Evolutionary conservation across 2,329 filamentous ascomycete species (phyloP).

Genomic region (Aspergillus flavus): DNA sequence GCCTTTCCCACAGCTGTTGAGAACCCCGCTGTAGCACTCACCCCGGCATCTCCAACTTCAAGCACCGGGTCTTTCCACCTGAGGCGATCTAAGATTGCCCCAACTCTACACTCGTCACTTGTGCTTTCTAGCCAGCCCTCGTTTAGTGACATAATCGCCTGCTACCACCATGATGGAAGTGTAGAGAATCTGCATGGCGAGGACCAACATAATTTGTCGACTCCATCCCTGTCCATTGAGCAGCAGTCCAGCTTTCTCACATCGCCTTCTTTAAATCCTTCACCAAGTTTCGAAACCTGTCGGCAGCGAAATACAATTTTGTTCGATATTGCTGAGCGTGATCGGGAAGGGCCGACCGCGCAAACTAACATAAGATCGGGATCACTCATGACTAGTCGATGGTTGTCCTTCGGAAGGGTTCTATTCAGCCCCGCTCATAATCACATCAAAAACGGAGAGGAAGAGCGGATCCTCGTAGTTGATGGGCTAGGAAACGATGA

Average conservation of each 20-base stretch:
- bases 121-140: constrained; percentile 56
- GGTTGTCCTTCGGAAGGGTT: constrained; percentile 54
- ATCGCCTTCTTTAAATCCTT: constrained; percentile 27
- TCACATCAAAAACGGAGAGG: constrained; percentile 43
- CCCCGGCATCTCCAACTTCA: constrained; percentile 28
- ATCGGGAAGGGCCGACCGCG: constrained; percentile 43
- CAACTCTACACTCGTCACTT: constrained; percentile 53
- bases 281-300: constrained; percentile 30
- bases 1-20: constrained; percentile 21
- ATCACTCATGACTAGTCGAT: constrained; percentile 55
- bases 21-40: constrained; percentile 25
- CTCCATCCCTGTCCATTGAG: constrained; percentile 24
- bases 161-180: constrained; percentile 45
- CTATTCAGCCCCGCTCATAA: constrained; percentile 54
- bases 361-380: constrained; percentile 52
- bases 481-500: constrained; percentile 56
- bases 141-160: constrained; percentile 55
- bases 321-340: constrained; percentile 45
- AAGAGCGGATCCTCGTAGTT: constrained; percentile 50
- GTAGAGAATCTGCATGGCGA: constrained; percentile 26
- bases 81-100: constrained; percentile 55
- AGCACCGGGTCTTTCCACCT: constrained; percentile 42
- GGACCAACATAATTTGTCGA: constrained; percentile 23
- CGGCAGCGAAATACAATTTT: constrained; percentile 37
- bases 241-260: constrained; percentile 31